Conservation (phyloP, 2,329 filamentous ascomycete species). For the Monosporascus sp. region DNA sequence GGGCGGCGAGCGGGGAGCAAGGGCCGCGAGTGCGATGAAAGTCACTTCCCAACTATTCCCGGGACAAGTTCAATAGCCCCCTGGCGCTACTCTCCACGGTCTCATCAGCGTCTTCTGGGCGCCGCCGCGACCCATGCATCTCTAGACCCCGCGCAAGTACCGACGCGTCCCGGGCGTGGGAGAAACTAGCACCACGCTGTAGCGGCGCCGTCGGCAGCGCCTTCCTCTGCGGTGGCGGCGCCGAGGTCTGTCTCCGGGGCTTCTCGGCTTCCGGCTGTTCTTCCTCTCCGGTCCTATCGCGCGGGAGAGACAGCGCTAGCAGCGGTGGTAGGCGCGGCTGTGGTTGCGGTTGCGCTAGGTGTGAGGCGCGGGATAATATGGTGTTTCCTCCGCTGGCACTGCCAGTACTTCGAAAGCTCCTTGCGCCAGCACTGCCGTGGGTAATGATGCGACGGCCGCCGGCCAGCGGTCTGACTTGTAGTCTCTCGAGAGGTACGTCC, state of each 20-base stretch:
- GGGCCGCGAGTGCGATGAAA: no score
- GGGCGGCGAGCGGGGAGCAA: no score
- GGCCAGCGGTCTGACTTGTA: slow-evolving; percentile 39
- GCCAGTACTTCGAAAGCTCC: slow-evolving; percentile 10
- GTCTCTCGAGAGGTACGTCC: slow-evolving; percentile 55
- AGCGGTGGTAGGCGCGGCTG: not conserved
- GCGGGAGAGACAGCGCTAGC: not conserved
- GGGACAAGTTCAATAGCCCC: slow-evolving; percentile 44
- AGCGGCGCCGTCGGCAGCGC: slow-evolving; percentile 2
- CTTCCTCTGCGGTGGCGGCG: slow-evolving; percentile 5
- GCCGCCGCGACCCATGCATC: not conserved
- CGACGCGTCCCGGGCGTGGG: not conserved
- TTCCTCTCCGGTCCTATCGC: not conserved
- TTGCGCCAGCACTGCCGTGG: not conserved
- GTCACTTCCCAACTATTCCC: slow-evolving; percentile 7
- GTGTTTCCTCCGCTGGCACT: slow-evolving; percentile 2
- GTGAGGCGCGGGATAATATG: not conserved
- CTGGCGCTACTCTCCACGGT: slow-evolving; percentile 18
- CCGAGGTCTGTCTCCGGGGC: not conserved
- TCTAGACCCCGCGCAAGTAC: no score
- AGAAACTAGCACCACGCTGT: not conserved
- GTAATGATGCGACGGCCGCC: slow-evolving; percentile 4
- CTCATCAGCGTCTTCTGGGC: not conserved
- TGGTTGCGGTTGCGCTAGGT: not conserved
- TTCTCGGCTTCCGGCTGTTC: not conserved